phyloP scores from a whole-genome alignment of 2,329 filamentous ascomycete species.

The Alternaria hordeiaustralica region DNA sequence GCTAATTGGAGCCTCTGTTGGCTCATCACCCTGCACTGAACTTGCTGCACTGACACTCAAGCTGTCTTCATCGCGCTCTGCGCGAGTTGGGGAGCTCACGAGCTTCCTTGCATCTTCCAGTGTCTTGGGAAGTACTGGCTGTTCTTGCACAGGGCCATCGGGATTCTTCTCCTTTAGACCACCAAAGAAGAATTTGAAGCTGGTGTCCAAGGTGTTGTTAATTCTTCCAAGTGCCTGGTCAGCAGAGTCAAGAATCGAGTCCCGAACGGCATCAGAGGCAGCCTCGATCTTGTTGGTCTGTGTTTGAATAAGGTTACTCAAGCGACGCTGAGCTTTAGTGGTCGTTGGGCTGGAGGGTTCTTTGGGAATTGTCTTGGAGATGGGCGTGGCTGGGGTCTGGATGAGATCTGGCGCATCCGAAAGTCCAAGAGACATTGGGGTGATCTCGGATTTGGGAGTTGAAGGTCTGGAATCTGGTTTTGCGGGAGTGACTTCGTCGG shows the following conservation, averaged over 20 bases:
- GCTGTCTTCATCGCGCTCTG: slow-evolving; percentile 58
- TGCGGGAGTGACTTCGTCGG: slow-evolving; percentile 70
- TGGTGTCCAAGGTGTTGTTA: slow-evolving; percentile 86
- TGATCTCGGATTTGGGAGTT: slow-evolving; percentile 51
- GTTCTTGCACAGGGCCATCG: slow-evolving; percentile 37
- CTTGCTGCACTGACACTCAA: slow-evolving; percentile 58
- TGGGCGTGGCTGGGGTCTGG: slow-evolving; percentile 48
- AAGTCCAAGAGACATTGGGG: slow-evolving; percentile 50
- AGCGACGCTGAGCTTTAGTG: slow-evolving; percentile 70
- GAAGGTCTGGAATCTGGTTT: slow-evolving; percentile 60
- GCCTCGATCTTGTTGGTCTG: slow-evolving; percentile 81
- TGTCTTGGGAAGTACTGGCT: slow-evolving; percentile 76
- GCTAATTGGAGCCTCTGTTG: slow-evolving; percentile 27
- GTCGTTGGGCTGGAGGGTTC: slow-evolving; percentile 47
- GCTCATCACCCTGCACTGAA: slow-evolving; percentile 56
- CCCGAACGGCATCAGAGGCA: slow-evolving; percentile 78
- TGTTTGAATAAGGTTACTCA: slow-evolving; percentile 86
- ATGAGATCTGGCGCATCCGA: slow-evolving; percentile 47
- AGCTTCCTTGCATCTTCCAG: slow-evolving; percentile 91
- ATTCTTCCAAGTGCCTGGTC: slow-evolving; percentile 94
- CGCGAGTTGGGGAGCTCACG: slow-evolving; percentile 72
- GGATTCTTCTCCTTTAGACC: slow-evolving; percentile 74
- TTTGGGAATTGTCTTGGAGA: slow-evolving; percentile 24
- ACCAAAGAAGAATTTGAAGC: slow-evolving; percentile 91
- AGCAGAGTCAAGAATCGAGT: slow-evolving; percentile 75